Base-by-base conservation (phyloP, 2,329 filamentous ascomycete genomes). In the Elsinoe australis region DNA sequence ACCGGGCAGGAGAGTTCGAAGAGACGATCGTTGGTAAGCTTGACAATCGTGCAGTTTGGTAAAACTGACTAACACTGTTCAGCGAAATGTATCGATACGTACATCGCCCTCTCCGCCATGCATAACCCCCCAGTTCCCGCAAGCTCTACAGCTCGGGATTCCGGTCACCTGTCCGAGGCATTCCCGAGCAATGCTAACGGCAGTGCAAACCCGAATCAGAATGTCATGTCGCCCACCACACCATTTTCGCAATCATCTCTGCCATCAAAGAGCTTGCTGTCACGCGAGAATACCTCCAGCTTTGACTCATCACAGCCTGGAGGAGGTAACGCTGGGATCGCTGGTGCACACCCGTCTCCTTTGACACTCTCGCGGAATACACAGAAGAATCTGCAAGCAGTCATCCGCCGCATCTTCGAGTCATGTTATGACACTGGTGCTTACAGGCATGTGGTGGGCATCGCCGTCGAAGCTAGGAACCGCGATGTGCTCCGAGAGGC, bases 71-170 rank as follows among this genome's bases (percentile, higher is more conserved):
- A n/a, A n/a, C n/a, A n/a, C n/a, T n/a, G n/a, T n/a, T 19, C 52
- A 79, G 78, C 90, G 52, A 95, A 94, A 76, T 98, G 92, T 64
- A 81, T 98, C 61, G 92, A 98, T 68, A 94, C 94, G 56, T 98
- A 95, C 71, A 95, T 98, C 61, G 82, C 87, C 51, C 76, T 89
- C 46, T 83, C 80, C 44, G 79, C 79, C 51, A 71, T 78, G 63
- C 71, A 74, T 64, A 73, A 74, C 70, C 68, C 73, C 53, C 64
- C 76, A 55, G 59, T 71, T 47, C 67, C 69, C 29, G 64, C 72
- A 28, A 71, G 69, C 52, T 71, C 65, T 51, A 68, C 67, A 49
- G 71, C 64, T 53, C 68, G 74, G 53, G 64, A 69, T 33, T 72
- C 83, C 28, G 78, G 80, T n/a, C 78, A 87, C 59, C 73, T 94